phyloP scores from a whole-genome alignment of 1,139 yeast genomes.

The Candida tropicalis region DNA sequence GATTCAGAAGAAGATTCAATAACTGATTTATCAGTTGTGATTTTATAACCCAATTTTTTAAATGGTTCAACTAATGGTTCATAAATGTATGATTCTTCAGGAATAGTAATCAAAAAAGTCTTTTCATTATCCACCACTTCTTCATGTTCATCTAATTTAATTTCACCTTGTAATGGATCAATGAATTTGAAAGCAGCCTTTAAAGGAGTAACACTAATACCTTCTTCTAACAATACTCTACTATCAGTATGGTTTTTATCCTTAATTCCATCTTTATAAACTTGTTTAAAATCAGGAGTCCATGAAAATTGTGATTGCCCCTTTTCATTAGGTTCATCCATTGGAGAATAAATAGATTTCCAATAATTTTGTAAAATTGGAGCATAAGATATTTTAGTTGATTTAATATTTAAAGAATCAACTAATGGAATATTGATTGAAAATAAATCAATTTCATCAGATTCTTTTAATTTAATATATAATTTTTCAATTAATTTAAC shows the following conservation, averaged over 20 bases:
- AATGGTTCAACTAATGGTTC: slow-evolving; percentile 54
- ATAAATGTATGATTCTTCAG: slow-evolving; percentile 55
- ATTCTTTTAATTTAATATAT: slow-evolving; percentile 55
- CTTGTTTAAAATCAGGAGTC: slow-evolving; percentile 80
- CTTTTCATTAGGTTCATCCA: slow-evolving; percentile 21
- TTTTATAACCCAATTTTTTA: slow-evolving; percentile 27
- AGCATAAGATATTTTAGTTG: slow-evolving; percentile 68
- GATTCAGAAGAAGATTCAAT: slow-evolving; percentile 21
- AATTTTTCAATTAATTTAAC: slow-evolving; percentile 64
- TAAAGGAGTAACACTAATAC: slow-evolving; percentile 79
- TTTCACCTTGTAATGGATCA: slow-evolving; percentile 58
- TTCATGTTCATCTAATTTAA: slow-evolving; percentile 27
- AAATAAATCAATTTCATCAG: slow-evolving; percentile 63
- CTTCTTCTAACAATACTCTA: slow-evolving; percentile 52
- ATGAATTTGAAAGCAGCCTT: slow-evolving; percentile 70
- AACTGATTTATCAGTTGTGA: slow-evolving; percentile 29
- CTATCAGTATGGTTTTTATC: slow-evolving; percentile 60
- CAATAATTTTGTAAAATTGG: slow-evolving; percentile 81
- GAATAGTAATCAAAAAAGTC: slow-evolving; percentile 34
- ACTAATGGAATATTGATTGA: slow-evolving; percentile 82
- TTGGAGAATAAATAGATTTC: slow-evolving; percentile 56
- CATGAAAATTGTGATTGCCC: slow-evolving; percentile 58
- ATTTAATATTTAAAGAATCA: slow-evolving; percentile 45
- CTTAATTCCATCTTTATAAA: slow-evolving; percentile 59
- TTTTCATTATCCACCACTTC: slow-evolving; percentile 2